These are phyloP conservation scores for Apiospora marii DNA, from an alignment of 2,329 filamentous ascomycete species.

Conservation along the genomic window DNA sequence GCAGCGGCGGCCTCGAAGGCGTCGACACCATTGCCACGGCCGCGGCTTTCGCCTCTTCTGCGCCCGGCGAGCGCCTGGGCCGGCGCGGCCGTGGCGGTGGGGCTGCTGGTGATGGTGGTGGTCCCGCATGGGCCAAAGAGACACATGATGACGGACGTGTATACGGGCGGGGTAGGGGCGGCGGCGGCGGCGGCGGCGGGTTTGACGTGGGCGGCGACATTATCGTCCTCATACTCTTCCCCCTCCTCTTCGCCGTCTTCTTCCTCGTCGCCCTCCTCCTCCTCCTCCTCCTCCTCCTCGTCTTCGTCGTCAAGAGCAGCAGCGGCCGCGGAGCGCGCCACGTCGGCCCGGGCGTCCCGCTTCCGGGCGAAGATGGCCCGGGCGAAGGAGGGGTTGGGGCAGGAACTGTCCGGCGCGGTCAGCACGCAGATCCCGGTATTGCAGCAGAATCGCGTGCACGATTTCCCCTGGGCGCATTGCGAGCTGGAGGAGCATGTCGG, in stretches of 20 bases:
- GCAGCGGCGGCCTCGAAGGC: background rate
- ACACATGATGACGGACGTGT: background rate
- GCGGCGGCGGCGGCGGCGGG: too few relatives aligned
- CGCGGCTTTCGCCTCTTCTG: too few relatives aligned
- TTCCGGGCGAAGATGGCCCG: background rate
- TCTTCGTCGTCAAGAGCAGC: too few relatives aligned
- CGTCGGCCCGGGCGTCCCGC: too few relatives aligned
- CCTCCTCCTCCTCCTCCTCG: background rate
- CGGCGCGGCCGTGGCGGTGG: too few relatives aligned
- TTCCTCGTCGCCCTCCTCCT: too few relatives aligned
- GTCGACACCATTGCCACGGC: too few relatives aligned
- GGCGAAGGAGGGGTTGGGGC: background rate
- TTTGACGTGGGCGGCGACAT: too few relatives aligned
- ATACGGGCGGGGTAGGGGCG: background rate
- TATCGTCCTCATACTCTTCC: background rate
- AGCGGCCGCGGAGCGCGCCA: background rate
- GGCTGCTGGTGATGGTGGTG: background rate
- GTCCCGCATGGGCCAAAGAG: background rate
- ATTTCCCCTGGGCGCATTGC: background rate
- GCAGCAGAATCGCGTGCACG: background rate
- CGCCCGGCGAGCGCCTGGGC: too few relatives aligned
- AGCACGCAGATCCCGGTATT: background rate
- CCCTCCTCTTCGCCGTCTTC: background rate
- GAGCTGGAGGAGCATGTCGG: background rate
- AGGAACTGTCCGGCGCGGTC: fast-evolving